Conservation (phyloP, 2,329 filamentous ascomycete genomes). For the Xylariaceae sp. region DNA sequence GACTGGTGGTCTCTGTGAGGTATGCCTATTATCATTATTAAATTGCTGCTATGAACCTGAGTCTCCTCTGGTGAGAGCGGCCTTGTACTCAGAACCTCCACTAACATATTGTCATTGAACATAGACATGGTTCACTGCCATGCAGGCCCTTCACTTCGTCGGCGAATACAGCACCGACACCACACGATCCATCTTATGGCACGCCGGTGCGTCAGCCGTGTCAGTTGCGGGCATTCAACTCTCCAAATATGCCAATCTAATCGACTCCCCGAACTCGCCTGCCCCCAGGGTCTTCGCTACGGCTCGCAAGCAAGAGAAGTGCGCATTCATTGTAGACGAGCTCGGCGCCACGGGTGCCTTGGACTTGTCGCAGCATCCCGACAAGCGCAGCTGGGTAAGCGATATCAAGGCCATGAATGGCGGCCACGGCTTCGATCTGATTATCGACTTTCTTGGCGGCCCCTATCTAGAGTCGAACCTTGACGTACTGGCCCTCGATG, state of each 20-base stretch:
- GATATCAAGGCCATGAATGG: conserved; percentile 4
- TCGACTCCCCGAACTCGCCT: not conserved
- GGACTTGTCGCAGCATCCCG: not conserved
- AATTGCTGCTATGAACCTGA: too few relatives aligned
- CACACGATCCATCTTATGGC: conserved; percentile 3
- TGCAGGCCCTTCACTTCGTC: conserved; percentile 9
- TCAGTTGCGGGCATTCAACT: conserved; percentile 9
- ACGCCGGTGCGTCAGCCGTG: conserved; percentile 5
- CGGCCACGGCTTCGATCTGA: conserved; percentile 8
- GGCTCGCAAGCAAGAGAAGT: conserved; percentile 1
- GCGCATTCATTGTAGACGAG: conserved; percentile 1
- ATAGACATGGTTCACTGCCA: conserved; percentile 13
- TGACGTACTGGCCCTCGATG: conserved; percentile 9
- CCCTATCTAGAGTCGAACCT: conserved; percentile 12
- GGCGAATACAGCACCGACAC: not conserved
- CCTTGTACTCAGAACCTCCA: not conserved
- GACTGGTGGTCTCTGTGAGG: conserved; percentile 6
- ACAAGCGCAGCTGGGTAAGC: conserved; percentile 3
- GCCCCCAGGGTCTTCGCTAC: conserved; percentile 1
- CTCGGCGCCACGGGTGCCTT: conserved; percentile 2
- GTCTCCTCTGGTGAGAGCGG: too few relatives aligned
- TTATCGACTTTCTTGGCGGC: conserved; percentile 14
- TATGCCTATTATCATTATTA: not conserved
- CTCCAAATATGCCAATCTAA: not conserved
- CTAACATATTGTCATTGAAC: not conserved